Conservation (phyloP, 2,329 filamentous ascomycete genomes). For the Dryadomyces quercus-mongolicae region DNA sequence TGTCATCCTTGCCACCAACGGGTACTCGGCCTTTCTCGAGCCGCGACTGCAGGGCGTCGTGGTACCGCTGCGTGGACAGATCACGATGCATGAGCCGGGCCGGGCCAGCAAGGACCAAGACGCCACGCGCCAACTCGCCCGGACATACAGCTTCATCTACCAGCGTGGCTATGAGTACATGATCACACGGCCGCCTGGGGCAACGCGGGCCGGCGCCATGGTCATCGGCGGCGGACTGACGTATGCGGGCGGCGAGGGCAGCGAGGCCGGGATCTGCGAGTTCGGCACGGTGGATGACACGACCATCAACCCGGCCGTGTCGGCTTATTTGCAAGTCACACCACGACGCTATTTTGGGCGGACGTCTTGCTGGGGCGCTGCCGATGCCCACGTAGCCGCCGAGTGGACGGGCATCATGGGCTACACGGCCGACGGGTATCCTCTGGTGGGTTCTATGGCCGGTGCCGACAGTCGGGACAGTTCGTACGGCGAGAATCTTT, state of each 20-base stretch:
- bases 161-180: slow-evolving; percentile 54
- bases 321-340: slow-evolving; percentile 30
- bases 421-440: slow-evolving; percentile 38
- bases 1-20: slow-evolving; percentile 42
- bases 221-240: slow-evolving; percentile 48
- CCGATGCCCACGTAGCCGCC: slow-evolving; percentile 26
- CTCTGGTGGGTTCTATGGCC: slow-evolving; percentile 37
- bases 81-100: slow-evolving; percentile 29
- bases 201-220: slow-evolving; percentile 34
- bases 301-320: slow-evolving; percentile 34
- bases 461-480: slow-evolving; percentile 16
- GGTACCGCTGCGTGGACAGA: slow-evolving; percentile 37
- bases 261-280: slow-evolving; percentile 30
- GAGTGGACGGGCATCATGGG: slow-evolving; percentile 46
- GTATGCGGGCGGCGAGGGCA: slow-evolving; percentile 16
- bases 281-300: slow-evolving; percentile 47
- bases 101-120: background rate
- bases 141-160: slow-evolving; percentile 51
- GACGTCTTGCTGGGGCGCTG: slow-evolving; percentile 29
- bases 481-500: slow-evolving; percentile 28
- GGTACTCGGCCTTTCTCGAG: slow-evolving; percentile 34
- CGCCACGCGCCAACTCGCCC: slow-evolving; percentile 22
- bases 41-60: slow-evolving; percentile 31
- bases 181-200: slow-evolving; percentile 40
- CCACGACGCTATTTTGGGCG: slow-evolving; percentile 38